phyloP scores from a whole-genome alignment of 1,284 basidiomycete genomes.

The Trametes sp. region DNA sequence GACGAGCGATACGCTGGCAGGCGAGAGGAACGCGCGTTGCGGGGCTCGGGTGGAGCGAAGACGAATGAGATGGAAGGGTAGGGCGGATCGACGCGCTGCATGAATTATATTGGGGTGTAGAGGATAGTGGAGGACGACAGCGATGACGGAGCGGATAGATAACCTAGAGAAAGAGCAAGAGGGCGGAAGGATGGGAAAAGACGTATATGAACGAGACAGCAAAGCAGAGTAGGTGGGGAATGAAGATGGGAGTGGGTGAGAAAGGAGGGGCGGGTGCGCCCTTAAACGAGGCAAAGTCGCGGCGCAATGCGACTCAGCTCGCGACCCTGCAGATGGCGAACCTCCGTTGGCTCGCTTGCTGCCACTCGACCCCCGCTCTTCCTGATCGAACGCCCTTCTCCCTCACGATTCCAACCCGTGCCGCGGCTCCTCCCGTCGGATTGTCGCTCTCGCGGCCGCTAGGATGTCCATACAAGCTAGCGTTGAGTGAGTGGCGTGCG shows the following conservation, averaged over 20 bases:
- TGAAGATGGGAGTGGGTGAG: neutral
- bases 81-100: slow-evolving; percentile 26
- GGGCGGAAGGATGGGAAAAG: neutral
- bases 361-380: neutral
- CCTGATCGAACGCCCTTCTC: neutral
- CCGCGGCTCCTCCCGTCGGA: too few relatives aligned
- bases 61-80: slow-evolving; percentile 27
- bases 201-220: neutral
- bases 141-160: neutral
- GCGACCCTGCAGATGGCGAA: slow-evolving; percentile 7
- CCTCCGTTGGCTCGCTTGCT: slow-evolving; percentile 2
- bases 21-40: slow-evolving; percentile 23
- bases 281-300: slow-evolving; percentile 6
- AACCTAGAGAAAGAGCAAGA: neutral
- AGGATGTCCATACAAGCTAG: too few relatives aligned
- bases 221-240: neutral
- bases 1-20: slow-evolving; percentile 33
- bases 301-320: neutral
- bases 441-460: too few relatives aligned
- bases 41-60: slow-evolving; percentile 3
- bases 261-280: neutral
- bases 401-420: neutral
- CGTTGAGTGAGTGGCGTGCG: too few relatives aligned
- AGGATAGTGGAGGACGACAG: neutral
- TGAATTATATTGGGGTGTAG: slow-evolving; percentile 20